Percentiles rank a stretch among this genome's conserved stretches.
phyloP scores from a whole-genome alignment of 1,284 basidiomycete genomes.

The Austroboletus niveus region DNA sequence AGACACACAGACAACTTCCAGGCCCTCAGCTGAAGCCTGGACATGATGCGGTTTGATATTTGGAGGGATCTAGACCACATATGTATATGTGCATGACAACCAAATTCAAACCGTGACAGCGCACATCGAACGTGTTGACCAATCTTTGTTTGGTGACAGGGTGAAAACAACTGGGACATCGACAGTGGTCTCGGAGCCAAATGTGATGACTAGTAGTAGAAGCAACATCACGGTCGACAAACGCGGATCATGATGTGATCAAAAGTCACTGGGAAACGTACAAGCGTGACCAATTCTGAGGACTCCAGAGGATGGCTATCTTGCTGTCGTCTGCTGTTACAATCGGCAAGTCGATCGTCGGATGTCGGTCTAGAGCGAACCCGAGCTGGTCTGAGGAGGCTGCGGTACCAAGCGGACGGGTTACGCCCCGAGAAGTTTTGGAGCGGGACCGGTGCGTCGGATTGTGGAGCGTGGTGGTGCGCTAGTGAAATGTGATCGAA shows the following conservation, averaged over 20 bases:
- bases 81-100: conserved; percentile 1
- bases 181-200: conserved; percentile 85
- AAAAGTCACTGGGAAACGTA: conserved; percentile 37
- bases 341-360: conserved; percentile 47
- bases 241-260: neutral
- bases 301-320: conserved; percentile 68
- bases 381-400: conserved; percentile 30
- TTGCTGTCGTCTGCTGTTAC: conserved; percentile 55
- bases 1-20: conserved; percentile 62
- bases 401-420: conserved; percentile 5
- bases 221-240: neutral
- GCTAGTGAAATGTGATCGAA: neutral
- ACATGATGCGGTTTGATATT: conserved; percentile 69
- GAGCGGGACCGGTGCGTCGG: conserved; percentile 4
- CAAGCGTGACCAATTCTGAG: conserved; percentile 67
- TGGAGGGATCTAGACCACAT: conserved; percentile 60
- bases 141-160: conserved; percentile 87
- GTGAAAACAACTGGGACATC: conserved; percentile 88
- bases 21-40: conserved; percentile 59
- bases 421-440: neutral
- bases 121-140: conserved; percentile 79
- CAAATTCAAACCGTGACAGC: conserved; percentile 12
- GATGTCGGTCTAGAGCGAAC: conserved; percentile 15
- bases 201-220: conserved; percentile 56
- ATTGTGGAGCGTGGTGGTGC: conserved; percentile 2